Conservation (phyloP, 345 rosid genomes). For the Ailanthus altissimus region DNA sequence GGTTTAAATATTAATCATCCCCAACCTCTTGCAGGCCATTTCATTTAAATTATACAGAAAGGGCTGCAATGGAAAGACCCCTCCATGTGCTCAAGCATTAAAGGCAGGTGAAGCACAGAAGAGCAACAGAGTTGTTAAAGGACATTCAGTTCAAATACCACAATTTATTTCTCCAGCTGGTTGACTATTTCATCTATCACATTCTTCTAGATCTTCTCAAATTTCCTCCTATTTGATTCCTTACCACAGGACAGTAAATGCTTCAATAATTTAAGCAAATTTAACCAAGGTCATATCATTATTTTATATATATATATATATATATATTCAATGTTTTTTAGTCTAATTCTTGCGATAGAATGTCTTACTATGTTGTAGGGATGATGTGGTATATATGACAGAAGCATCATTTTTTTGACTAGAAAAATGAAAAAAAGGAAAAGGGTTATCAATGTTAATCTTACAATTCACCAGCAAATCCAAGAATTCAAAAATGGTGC, state of each 20-base stretch:
- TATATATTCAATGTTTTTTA: too few species aligned
- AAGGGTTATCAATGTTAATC: too few species aligned
- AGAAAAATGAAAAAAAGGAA: too few species aligned
- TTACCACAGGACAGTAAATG: not conserved
- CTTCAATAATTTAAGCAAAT: not conserved
- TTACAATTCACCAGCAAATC: too few species aligned
- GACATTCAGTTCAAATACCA: constrained; percentile 21
- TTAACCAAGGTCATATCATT: not conserved
- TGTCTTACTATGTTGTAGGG: not conserved
- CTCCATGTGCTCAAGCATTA: constrained; percentile 63
- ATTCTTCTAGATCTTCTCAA: constrained; percentile 17
- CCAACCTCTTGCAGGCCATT: constrained; percentile 39
- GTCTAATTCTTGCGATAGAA: not conserved
- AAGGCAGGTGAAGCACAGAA: constrained; percentile 41
- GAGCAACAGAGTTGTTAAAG: constrained; percentile 22
- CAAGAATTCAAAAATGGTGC: too few species aligned
- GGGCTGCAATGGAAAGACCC: constrained; percentile 42
- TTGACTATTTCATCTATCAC: constrained; percentile 19
- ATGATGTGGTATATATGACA: not conserved
- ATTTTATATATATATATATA: not conserved
- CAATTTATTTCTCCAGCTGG: constrained; percentile 5
- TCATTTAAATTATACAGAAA: constrained; percentile 42
- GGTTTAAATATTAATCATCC: constrained; percentile 32
- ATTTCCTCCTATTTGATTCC: not conserved
- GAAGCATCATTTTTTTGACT: too few species aligned